Conservation (phyloP, 2,329 filamentous ascomycete species). For the Lachnellula arida region DNA sequence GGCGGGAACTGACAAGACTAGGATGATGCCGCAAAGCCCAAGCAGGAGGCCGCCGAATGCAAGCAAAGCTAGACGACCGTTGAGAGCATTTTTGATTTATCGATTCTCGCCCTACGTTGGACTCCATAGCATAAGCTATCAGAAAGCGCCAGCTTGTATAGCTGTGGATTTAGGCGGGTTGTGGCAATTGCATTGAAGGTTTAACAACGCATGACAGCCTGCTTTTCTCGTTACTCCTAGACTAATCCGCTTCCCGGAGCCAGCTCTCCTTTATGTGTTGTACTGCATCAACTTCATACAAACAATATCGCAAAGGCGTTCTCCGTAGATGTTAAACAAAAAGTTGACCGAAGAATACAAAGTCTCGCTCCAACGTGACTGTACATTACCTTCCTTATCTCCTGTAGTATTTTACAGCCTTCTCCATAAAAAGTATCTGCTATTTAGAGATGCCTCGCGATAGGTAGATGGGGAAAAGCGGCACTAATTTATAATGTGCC, state of each 20-base stretch:
- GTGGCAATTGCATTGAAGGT: slow-evolving; percentile 22
- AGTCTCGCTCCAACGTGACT: background rate
- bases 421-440: too few relatives aligned
- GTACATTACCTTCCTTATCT: background rate
- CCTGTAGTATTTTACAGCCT: too few relatives aligned
- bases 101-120: background rate
- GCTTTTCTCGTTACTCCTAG: slow-evolving; percentile 26
- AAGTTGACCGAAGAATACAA: slow-evolving; percentile 4
- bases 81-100: background rate
- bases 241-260: slow-evolving; percentile 26
- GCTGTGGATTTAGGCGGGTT: slow-evolving; percentile 4
- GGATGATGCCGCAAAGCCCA: slow-evolving; percentile 85
- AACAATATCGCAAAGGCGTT: slow-evolving; percentile 22
- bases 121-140: background rate
- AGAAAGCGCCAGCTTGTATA: slow-evolving; percentile 8
- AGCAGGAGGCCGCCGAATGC: slow-evolving; percentile 92
- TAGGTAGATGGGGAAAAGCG: too few relatives aligned
- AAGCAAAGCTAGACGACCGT: slow-evolving; percentile 71
- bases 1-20: slow-evolving; percentile 36
- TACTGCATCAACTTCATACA: slow-evolving; percentile 19
- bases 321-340: slow-evolving; percentile 26
- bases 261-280: slow-evolving; percentile 14
- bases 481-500: too few relatives aligned
- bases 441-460: too few relatives aligned
- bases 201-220: slow-evolving; percentile 16